Evolutionary conservation across 805 yeast genomes (phyloP).

Genomic region (Zygosaccharomyces gambellarensis): DNA sequence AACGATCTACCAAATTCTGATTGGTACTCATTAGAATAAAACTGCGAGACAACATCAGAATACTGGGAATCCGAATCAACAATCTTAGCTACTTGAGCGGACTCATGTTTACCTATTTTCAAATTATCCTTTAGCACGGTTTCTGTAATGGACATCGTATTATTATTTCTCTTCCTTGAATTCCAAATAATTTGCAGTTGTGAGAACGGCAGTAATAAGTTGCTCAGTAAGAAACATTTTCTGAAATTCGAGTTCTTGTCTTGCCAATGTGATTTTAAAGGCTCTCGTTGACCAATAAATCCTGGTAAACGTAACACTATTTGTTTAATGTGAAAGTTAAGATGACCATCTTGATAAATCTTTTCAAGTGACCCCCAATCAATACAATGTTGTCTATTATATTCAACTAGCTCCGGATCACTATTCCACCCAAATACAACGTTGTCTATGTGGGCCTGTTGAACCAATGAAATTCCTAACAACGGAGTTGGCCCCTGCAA

Average conservation of each 20-base stretch:
- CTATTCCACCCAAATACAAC: conserved; percentile 49
- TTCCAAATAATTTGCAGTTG: conserved; percentile 23
- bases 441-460: conserved; percentile 49
- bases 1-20: conserved; percentile 43
- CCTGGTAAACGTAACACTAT: conserved; percentile 6
- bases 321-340: conserved; percentile 12
- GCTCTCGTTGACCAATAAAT: conserved; percentile 9
- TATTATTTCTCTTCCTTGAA: conserved; percentile 26
- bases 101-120: conserved; percentile 55
- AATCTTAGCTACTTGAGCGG: conserved; percentile 46
- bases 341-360: conserved; percentile 15
- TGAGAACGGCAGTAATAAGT: conserved; percentile 24
- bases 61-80: conserved; percentile 34
- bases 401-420: conserved; percentile 20
- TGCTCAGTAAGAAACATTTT: conserved; percentile 18
- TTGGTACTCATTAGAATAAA: conserved; percentile 16
- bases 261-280: conserved; percentile 1
- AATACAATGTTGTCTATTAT: conserved; percentile 22
- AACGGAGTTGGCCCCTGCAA: conserved; percentile 58
- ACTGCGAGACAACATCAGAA: conserved; percentile 23
- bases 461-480: conserved; percentile 58
- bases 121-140: conserved; percentile 63
- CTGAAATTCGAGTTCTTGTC: conserved; percentile 12
- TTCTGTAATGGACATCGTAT: conserved; percentile 33
- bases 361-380: conserved; percentile 14